These are phyloP conservation scores for Hylodesmum podocarpum DNA, from an alignment of 306 rosid genomes.

Conservation along the genomic window DNA sequence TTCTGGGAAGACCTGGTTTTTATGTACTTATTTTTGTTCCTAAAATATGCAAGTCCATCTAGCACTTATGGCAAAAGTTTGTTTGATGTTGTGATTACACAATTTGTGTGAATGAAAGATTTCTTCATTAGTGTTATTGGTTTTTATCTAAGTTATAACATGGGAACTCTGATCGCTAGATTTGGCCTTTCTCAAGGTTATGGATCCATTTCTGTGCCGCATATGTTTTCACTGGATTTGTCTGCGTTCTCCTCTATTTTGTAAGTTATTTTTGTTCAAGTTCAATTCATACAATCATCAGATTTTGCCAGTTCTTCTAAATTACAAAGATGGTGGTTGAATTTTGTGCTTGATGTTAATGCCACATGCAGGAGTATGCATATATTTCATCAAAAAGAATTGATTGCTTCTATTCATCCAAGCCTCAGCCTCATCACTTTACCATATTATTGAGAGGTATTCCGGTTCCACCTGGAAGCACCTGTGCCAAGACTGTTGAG, in stretches of 20 bases:
- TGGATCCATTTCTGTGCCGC: slow-evolving; percentile 80
- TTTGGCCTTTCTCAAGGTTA: slow-evolving; percentile 70
- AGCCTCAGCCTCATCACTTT: slow-evolving; percentile 67
- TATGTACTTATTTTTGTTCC: not conserved
- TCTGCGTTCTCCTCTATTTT: slow-evolving; percentile 77
- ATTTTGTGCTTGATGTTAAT: slow-evolving; percentile 27
- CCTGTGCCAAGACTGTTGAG: slow-evolving; percentile 57
- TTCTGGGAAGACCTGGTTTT: not conserved
- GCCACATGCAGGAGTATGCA: slow-evolving; percentile 56
- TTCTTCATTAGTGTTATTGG: not conserved
- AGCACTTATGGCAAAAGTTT: not conserved
- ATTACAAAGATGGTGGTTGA: not conserved
- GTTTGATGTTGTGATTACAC: not conserved
- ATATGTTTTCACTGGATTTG: slow-evolving; percentile 68
- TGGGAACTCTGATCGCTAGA: slow-evolving; percentile 46
- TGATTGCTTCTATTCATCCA: slow-evolving; percentile 52
- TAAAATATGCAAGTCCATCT: not conserved
- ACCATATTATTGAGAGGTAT: slow-evolving; percentile 60
- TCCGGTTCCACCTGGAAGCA: slow-evolving; percentile 62
- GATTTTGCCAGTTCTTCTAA: slow-evolving; percentile 20
- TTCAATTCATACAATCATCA: slow-evolving; percentile 3
- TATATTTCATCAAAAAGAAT: slow-evolving; percentile 70
- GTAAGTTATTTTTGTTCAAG: slow-evolving; percentile 52
- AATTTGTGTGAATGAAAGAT: slow-evolving; percentile 12
- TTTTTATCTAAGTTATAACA: slow-evolving; percentile 25